phyloP scores from a whole-genome alignment of 192 early-diverging fungal genomes.

The Backusella westeae region DNA sequence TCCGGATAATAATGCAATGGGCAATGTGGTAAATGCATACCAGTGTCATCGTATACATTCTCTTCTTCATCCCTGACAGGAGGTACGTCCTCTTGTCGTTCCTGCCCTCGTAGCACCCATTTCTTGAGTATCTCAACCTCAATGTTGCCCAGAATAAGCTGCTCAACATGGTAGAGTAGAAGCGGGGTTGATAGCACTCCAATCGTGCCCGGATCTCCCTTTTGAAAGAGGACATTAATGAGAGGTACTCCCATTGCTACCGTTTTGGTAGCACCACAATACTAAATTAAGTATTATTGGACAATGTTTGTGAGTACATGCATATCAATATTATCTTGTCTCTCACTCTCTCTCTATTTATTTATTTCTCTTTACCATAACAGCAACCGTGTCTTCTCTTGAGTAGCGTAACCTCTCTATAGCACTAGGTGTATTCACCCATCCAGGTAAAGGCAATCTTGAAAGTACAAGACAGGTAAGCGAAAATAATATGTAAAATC shows the following conservation, averaged over 20 bases:
- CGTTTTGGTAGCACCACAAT: conserved; percentile 72
- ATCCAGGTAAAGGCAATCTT: conserved; percentile 34
- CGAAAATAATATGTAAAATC: conserved; percentile 51
- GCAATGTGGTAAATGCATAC: not conserved
- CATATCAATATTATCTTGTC: not conserved
- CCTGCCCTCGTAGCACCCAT: conserved; percentile 46
- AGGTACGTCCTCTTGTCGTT: not conserved
- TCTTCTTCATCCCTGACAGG: conserved; percentile 7
- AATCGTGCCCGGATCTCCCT: conserved; percentile 37
- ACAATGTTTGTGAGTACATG: not conserved
- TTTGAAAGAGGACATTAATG: conserved; percentile 65
- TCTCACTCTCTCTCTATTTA: not conserved
- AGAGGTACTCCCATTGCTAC: conserved; percentile 75
- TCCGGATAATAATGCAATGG: not conserved
- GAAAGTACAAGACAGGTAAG: conserved; percentile 44
- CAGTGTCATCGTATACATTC: not conserved
- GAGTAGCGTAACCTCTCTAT: conserved; percentile 27
- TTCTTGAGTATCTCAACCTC: conserved; percentile 52
- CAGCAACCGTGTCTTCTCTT: conserved; percentile 57
- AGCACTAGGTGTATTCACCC: conserved; percentile 20
- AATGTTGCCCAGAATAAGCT: conserved; percentile 61
- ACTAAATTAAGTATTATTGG: conserved; percentile 20
- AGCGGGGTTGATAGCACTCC: conserved; percentile 63
- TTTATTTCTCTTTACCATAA: conserved; percentile 36
- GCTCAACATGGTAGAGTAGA: conserved; percentile 67